These are phyloP conservation scores for Conticribra guillardii DNA, from an alignment of 108 stramenopile genomes.

Conservation along the genomic window DNA sequence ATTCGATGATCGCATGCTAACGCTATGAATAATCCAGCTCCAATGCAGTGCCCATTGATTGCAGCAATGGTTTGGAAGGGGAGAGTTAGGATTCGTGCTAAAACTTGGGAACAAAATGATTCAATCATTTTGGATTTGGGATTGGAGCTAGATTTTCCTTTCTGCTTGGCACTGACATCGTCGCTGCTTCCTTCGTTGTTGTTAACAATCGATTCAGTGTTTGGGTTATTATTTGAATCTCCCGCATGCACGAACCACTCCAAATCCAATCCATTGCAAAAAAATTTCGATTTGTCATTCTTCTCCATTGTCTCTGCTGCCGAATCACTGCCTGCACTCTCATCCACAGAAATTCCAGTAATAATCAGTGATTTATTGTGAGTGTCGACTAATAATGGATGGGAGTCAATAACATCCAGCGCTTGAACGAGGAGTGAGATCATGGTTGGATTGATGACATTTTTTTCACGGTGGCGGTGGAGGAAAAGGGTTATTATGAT, in stretches of 20 bases:
- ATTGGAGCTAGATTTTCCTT: not conserved
- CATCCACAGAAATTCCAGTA: slow-evolving; percentile 24
- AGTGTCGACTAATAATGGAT: slow-evolving; percentile 23
- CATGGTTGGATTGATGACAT: slow-evolving; percentile 46
- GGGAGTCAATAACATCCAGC: slow-evolving; percentile 36
- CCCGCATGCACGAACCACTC: slow-evolving; percentile 49
- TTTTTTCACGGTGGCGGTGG: slow-evolving; percentile 45
- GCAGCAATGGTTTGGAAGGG: slow-evolving; percentile 65
- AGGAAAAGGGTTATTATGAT: slow-evolving; percentile 42
- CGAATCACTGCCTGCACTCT: not conserved
- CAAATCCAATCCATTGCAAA: slow-evolving; percentile 67
- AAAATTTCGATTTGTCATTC: slow-evolving; percentile 63
- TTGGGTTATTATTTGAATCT: slow-evolving; percentile 4
- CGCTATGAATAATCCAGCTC: slow-evolving; percentile 66
- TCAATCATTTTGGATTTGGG: slow-evolving; percentile 44
- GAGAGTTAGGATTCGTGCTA: slow-evolving; percentile 56
- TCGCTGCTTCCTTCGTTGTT: not conserved
- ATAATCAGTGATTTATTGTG: slow-evolving; percentile 44
- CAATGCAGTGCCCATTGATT: slow-evolving; percentile 74
- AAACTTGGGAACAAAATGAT: slow-evolving; percentile 37
- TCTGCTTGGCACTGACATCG: not conserved
- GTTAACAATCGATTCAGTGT: not conserved
- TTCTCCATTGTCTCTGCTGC: not conserved
- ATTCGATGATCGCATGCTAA: slow-evolving; percentile 69
- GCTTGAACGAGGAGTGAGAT: slow-evolving; percentile 27